These are phyloP conservation scores for Cyberlindnera subsufficiens DNA, from an alignment of 805 yeast species.

Conservation along the genomic window DNA sequence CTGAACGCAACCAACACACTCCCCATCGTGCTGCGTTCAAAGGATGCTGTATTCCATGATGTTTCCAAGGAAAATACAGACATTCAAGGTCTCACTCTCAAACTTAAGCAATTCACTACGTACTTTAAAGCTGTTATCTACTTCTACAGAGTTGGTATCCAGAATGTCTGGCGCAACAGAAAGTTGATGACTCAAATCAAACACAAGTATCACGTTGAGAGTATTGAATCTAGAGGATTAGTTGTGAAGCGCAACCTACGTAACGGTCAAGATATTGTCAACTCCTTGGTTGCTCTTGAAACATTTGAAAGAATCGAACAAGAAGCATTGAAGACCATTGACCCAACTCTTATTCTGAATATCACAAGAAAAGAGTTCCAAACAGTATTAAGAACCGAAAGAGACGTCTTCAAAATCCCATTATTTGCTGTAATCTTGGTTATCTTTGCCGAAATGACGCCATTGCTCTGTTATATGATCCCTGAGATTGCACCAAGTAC, in stretches of 20 bases:
- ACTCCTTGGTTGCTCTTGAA: conserved; percentile 32
- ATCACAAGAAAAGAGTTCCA: conserved; percentile 43
- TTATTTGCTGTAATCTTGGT: conserved; percentile 40
- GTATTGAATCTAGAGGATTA: conserved; percentile 12
- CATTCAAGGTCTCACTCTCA: conserved; percentile 21
- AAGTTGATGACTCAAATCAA: conserved; percentile 24
- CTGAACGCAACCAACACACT: conserved; percentile 27
- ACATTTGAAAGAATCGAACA: conserved; percentile 30
- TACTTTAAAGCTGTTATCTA: conserved; percentile 40
- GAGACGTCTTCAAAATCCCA: conserved; percentile 45
- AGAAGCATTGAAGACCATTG: conserved; percentile 24
- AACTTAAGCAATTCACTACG: conserved; percentile 33
- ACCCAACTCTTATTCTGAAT: conserved; percentile 25
- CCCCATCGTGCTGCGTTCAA: conserved; percentile 26
- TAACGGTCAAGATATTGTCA: conserved; percentile 30
- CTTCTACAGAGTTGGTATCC: conserved; percentile 55
- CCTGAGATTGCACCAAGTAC: conserved; percentile 57
- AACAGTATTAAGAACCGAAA: conserved; percentile 37
- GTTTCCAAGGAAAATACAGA: conserved; percentile 18
- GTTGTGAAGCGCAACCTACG: conserved; percentile 24
- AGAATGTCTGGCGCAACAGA: conserved; percentile 46
- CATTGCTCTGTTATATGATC: conserved; percentile 42
- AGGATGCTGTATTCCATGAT: conserved; percentile 23
- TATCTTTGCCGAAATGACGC: conserved; percentile 49
- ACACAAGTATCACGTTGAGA: conserved; percentile 24